A percentile compares a stretch with the other conserved stretches of the same genome.
Conservation (phyloP, 202 grass and related monocot genomes). For the Saccharum hybrid region DNA sequence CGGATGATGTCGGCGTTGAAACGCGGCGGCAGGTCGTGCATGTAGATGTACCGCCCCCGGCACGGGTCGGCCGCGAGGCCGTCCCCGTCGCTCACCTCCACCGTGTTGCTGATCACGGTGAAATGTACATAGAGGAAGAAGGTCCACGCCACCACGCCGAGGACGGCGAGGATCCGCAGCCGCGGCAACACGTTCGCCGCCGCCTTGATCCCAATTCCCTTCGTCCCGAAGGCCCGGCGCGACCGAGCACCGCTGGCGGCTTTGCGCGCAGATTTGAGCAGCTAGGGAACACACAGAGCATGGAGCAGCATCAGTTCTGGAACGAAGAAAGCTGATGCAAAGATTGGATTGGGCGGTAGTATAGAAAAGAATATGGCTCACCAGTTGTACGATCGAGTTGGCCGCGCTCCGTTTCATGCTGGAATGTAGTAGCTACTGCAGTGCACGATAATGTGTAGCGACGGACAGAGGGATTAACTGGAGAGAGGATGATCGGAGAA, state of each 20-base stretch:
- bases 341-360: not conserved
- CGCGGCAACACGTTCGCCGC: not conserved
- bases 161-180: not conserved
- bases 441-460: not conserved
- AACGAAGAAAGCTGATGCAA: not conserved
- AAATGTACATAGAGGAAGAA: not conserved
- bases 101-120: not conserved
- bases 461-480: not conserved
- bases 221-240: not conserved
- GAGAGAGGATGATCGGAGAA: not conserved
- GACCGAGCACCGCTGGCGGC: not conserved
- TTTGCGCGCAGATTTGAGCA: constrained; percentile 25
- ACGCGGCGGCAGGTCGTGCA: constrained; percentile 61
- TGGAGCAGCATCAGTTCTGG: not conserved
- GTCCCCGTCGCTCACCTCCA: not conserved
- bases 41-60: constrained; percentile 66
- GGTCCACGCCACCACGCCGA: not conserved
- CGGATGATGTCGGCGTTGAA: constrained; percentile 75
- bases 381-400: constrained; percentile 8
- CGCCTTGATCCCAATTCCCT: constrained; percentile 38
- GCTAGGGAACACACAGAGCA: constrained; percentile 11
- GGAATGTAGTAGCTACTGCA: not conserved
- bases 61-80: constrained; percentile 52
- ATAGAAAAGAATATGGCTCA: not conserved
- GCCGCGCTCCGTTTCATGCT: not conserved